Percentiles rank a stretch among this genome's conserved stretches.
Conservation (phyloP, 805 yeast genomes). For the Debaryomyces maramus region DNA sequence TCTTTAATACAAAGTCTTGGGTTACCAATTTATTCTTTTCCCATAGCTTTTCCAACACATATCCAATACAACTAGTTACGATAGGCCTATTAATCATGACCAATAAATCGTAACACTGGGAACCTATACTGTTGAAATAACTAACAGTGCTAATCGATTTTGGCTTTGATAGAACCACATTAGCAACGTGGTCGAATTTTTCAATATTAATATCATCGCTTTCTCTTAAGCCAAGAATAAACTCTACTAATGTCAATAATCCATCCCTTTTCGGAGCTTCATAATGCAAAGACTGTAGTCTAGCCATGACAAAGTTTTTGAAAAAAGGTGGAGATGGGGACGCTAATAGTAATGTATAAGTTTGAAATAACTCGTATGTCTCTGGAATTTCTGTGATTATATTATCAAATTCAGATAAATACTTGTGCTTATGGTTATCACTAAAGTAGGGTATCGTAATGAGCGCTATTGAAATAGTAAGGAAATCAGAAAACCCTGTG, state of each 20-base stretch:
- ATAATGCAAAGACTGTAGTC: conserved; percentile 55
- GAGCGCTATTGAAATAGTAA: conserved; percentile 49
- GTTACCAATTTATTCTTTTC: conserved; percentile 49
- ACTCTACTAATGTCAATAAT: conserved; percentile 70
- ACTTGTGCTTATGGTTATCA: conserved; percentile 9
- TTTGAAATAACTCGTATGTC: conserved; percentile 64
- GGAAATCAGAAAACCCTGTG: conserved; percentile 62
- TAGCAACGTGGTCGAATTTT: conserved; percentile 66
- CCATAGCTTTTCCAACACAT: conserved; percentile 54
- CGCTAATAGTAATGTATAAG: conserved; percentile 58
- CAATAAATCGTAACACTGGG: conserved; percentile 62
- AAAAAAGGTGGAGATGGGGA: conserved; percentile 49
- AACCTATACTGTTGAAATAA: conserved; percentile 61
- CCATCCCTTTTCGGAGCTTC: conserved; percentile 61
- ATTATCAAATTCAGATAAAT: conserved; percentile 15
- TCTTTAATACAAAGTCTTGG: conserved; percentile 57
- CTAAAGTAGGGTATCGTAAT: conserved; percentile 32
- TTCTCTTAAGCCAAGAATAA: conserved; percentile 74
- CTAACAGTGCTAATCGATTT: conserved; percentile 39
- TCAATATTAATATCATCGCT: conserved; percentile 65
- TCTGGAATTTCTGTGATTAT: conserved; percentile 49
- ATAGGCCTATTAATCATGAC: conserved; percentile 61
- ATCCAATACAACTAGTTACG: conserved; percentile 55
- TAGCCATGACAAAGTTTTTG: conserved; percentile 44
- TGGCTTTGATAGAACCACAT: conserved; percentile 66